A percentile compares a stretch with the other conserved stretches of the same genome.
Evolutionary conservation across 345 rosid species (phyloP).

Genomic region (Eucalyptus grandis): DNA sequence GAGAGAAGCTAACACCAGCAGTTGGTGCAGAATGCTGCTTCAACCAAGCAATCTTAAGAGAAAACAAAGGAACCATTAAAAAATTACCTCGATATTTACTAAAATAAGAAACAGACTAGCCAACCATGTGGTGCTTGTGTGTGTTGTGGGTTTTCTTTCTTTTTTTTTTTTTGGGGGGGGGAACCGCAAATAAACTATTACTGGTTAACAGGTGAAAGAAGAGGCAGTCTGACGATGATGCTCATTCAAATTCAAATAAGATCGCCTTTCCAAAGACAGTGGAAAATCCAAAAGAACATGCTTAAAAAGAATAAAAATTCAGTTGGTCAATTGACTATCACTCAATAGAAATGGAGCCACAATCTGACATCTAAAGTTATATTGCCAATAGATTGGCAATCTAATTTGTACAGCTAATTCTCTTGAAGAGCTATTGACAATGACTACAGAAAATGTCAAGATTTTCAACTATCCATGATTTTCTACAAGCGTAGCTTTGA

Average conservation of each 20-base stretch:
- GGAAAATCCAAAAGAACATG: background rate
- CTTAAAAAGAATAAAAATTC: background rate
- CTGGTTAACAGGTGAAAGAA: background rate
- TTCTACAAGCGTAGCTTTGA: background rate
- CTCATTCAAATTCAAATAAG: background rate
- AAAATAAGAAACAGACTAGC: background rate
- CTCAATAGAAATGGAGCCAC: background rate
- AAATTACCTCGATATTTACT: background rate
- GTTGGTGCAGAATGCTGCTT: slow-evolving; percentile 98
- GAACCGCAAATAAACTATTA: background rate
- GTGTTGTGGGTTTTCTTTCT: no score
- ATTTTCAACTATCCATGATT: background rate
- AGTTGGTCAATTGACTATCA: background rate
- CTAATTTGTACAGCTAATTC: background rate
- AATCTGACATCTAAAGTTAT: background rate
- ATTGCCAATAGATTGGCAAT: background rate
- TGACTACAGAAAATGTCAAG: background rate
- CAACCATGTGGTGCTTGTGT: background rate
- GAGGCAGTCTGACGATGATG: background rate
- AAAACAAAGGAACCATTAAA: background rate
- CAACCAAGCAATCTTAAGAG: slow-evolving; percentile 76
- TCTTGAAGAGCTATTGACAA: background rate
- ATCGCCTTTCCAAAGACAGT: background rate
- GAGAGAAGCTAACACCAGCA: slow-evolving; percentile 93
- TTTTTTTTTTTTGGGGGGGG: background rate